Conservation (phyloP, 371 early-diverging fungal genomes). For the Zychaea mexicana region DNA sequence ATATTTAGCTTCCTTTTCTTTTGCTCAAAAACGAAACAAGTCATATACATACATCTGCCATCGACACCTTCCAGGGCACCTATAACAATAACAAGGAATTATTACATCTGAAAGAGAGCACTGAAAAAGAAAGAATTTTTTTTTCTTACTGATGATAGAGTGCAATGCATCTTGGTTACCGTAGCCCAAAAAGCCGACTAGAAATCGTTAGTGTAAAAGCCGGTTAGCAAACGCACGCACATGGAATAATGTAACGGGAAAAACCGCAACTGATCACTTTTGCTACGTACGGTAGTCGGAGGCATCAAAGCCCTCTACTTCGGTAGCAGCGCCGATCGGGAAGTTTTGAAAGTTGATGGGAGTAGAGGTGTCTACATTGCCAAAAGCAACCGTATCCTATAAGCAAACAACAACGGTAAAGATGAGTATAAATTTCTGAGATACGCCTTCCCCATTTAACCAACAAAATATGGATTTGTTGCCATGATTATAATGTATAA, state of each 20-base stretch:
- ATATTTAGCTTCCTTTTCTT: too few relatives aligned
- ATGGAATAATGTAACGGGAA: not conserved
- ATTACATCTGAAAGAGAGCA: not conserved
- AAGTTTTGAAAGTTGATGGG: not conserved
- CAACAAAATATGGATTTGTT: too few relatives aligned
- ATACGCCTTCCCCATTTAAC: too few relatives aligned
- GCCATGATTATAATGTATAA: too few relatives aligned
- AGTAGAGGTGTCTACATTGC: not conserved
- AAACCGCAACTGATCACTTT: not conserved
- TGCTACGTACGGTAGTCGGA: not conserved
- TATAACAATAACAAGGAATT: too few relatives aligned
- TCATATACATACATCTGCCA: not conserved
- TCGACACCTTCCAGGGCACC: not conserved
- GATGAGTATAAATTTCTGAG: not conserved
- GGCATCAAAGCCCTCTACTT: not conserved
- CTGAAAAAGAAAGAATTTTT: not conserved
- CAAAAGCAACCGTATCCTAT: not conserved
- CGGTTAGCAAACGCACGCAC: not conserved
- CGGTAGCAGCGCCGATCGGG: not conserved
- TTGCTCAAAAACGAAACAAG: not conserved
- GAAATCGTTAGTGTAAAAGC: not conserved
- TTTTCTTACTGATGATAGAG: not conserved
- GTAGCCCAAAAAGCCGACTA: slow-evolving; percentile 2
- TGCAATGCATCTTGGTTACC: not conserved
- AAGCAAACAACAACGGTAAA: not conserved